Base-by-base conservation (phyloP, 441 rosid genomes). In the Monsonia emarginata region DNA sequence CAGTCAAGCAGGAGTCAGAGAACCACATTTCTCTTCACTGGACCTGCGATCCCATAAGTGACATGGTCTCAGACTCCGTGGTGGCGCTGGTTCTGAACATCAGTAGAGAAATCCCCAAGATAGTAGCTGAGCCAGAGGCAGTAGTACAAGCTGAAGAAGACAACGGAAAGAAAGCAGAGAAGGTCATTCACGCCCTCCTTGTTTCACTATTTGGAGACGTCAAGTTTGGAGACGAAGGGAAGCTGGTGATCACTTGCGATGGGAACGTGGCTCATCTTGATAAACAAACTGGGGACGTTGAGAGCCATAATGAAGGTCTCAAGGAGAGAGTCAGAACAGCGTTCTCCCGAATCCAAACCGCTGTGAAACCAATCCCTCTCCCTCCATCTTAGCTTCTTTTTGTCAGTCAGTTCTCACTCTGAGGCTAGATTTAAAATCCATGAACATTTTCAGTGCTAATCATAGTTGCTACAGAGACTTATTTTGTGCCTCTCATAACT, bases 171-270 rank as follows among this genome's bases (percentile, higher is more conserved):
- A 89, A 88, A 79, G 84, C 81, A 0, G 98, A 89, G 70, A 91
- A 89, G 80, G 85, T 91, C 58, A 64, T 85, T 5, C 75, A 80
- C 16, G 95, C 95, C 0, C 85, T 91, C 38, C 93, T 88, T n/a
- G 87, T 83, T 61, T 91, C 96, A 0, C 88, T 91, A 40, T 91
- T 89, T 21, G 95, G 98, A 64, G 91, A 89, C 69, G 96, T 88
- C 76, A 86, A 88, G 76, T 71, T 68, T 1, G 95, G 91, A 30
- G 96, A 89, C 68, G 71, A 88, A 1, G 98, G 91, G 68, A 91
- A 83, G 75, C 77, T 91, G 34, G 80, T 82, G 72, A 83, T 91
- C 30, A 79, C 64, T 0, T 91, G 89, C 0, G 96, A 92, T 75
- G 95, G 89, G 24, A 92, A 82, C 68, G 82, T 89, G 6, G 96